phyloP scores from a whole-genome alignment of 495 filamentous ascomycete genomes.

The Xylaria grammica region DNA sequence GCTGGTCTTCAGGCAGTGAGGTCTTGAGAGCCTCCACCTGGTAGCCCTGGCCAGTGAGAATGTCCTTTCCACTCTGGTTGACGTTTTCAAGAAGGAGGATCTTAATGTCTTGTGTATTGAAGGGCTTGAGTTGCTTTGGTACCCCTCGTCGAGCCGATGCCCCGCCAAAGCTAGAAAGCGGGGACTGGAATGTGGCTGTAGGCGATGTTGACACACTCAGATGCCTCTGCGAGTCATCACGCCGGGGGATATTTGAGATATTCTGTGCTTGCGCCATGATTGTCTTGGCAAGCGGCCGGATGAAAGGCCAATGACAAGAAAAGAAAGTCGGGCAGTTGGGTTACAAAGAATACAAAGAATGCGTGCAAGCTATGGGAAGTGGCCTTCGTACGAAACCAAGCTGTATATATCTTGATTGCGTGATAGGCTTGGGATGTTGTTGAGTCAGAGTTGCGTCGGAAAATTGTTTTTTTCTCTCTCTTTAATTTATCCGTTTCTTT shows the following conservation, averaged over 20 bases:
- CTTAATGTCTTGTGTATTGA: conserved; percentile 93
- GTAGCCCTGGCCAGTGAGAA: conserved; percentile 85
- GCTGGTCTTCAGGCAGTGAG: conserved; percentile 86
- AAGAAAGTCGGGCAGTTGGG: neutral
- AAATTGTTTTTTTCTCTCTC: neutral
- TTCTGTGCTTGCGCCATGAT: conserved; percentile 37
- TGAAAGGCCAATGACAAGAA: neutral
- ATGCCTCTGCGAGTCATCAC: conserved; percentile 48
- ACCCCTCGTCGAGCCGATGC: conserved; percentile 29
- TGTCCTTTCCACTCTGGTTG: conserved; percentile 84
- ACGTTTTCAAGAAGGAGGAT: conserved; percentile 96
- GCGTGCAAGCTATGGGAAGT: neutral
- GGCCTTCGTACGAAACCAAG: neutral
- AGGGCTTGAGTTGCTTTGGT: conserved; percentile 90
- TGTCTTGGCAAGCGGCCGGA: neutral
- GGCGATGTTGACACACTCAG: conserved; percentile 66
- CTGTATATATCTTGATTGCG: neutral
- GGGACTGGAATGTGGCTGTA: conserved; percentile 65
- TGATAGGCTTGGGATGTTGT: neutral
- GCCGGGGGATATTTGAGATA: conserved; percentile 24
- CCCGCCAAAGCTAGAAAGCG: conserved; percentile 56
- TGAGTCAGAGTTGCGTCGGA: conserved; percentile 4
- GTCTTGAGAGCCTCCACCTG: conserved; percentile 92
- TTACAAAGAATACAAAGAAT: neutral
- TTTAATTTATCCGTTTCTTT: neutral